Conservation (phyloP, 2,329 filamentous ascomycete genomes). For the Ceratocystis harringtonii region DNA sequence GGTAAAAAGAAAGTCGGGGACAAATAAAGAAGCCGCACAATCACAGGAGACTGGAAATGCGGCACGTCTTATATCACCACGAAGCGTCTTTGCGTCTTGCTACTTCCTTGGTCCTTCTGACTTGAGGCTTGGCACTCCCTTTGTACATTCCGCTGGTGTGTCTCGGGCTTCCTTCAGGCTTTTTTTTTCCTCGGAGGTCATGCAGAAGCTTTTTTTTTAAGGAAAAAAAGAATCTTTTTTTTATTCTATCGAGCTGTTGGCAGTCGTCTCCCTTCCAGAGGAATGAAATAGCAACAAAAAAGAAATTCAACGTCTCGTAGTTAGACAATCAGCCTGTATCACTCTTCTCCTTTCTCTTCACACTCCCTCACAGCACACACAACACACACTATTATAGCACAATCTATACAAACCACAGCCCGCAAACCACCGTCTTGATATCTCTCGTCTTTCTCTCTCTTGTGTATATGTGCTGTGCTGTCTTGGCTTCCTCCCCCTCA, state of each 20-base stretch:
- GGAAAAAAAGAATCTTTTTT: neutral
- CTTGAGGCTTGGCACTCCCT: neutral
- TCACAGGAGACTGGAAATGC: neutral
- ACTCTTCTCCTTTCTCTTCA: neutral
- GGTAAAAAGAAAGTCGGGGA: neutral
- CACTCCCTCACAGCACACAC: neutral
- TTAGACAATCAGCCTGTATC: too few species aligned
- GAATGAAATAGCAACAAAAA: too few species aligned
- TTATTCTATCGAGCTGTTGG: too few species aligned
- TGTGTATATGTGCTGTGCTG: neutral
- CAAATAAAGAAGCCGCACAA: neutral
- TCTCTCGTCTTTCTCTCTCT: neutral
- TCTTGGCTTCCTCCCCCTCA: neutral
- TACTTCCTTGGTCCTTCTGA: neutral
- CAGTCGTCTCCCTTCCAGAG: too few species aligned
- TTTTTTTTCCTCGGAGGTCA: neutral
- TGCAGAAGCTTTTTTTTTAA: neutral
- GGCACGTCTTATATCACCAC: neutral
- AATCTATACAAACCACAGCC: neutral
- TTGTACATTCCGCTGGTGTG: slow-evolving; percentile 5
- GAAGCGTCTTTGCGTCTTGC: neutral
- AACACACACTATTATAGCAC: neutral
- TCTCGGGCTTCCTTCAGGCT: neutral
- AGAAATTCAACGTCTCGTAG: too few species aligned
- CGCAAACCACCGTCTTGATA: neutral